phyloP scores from a whole-genome alignment of 495 filamentous ascomycete genomes.

The Penicillium simplicissimum region DNA sequence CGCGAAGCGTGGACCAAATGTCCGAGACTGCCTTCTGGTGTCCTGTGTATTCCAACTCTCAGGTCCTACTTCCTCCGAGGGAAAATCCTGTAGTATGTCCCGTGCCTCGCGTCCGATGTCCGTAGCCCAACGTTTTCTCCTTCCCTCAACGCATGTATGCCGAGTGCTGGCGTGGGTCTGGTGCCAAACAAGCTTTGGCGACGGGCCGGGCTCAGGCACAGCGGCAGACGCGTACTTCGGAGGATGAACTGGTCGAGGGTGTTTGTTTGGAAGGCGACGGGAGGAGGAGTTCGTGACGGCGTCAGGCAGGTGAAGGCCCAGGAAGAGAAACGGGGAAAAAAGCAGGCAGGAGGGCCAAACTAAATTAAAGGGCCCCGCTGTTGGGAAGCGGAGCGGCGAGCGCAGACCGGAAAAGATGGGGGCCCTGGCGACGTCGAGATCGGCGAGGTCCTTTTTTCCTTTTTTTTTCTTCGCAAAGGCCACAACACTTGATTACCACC shows the following conservation, averaged over 20 bases:
- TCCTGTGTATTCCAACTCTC: neutral
- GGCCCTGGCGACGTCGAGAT: conserved; percentile 15
- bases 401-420: conserved; percentile 10
- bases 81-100: neutral
- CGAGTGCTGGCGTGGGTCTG: conserved; percentile 4
- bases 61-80: neutral
- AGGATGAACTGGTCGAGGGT: neutral
- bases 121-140: neutral
- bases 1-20: neutral
- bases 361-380: conserved; percentile 20
- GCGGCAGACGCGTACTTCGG: conserved; percentile 3
- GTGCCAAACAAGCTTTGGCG: conserved; percentile 8
- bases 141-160: conserved; percentile 6
- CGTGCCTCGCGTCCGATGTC: neutral
- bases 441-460: conserved; percentile 9
- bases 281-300: neutral
- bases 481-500: neutral
- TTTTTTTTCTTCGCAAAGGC: neutral
- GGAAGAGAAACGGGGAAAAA: conserved; percentile 6
- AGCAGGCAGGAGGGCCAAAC: conserved; percentile 6
- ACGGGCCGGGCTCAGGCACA: neutral
- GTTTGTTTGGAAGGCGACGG: neutral
- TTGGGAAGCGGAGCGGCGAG: conserved; percentile 8
- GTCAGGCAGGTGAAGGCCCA: conserved; percentile 1
- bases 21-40: neutral